phyloP scores from a whole-genome alignment of 805 yeast species.

The Myxozyma lipomycoides region DNA sequence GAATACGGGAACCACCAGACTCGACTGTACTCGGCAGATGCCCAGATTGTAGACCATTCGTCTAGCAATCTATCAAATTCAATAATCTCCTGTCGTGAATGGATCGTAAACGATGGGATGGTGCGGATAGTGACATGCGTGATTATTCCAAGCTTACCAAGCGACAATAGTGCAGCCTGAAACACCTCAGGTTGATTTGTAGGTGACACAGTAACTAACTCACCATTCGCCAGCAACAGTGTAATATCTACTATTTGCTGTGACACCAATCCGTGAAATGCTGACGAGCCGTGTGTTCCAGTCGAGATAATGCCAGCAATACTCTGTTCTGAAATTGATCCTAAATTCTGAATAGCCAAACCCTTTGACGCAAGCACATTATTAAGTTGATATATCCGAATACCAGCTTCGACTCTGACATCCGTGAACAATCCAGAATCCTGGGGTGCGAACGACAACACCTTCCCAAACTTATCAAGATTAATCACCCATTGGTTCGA shows the following conservation, averaged over 20 bases:
- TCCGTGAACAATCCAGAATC: slow-evolving; percentile 71
- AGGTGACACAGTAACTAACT: slow-evolving; percentile 62
- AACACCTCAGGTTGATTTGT: slow-evolving; percentile 62
- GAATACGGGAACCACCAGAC: slow-evolving; percentile 98
- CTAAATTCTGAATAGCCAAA: slow-evolving; percentile 83
- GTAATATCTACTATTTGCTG: slow-evolving; percentile 80
- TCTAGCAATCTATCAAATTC: slow-evolving; percentile 66
- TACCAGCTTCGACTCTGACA: slow-evolving; percentile 92
- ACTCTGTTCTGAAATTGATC: slow-evolving; percentile 90
- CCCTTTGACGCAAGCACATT: slow-evolving; percentile 58
- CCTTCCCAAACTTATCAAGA: slow-evolving; percentile 66
- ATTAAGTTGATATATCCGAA: slow-evolving; percentile 71
- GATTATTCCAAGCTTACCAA: slow-evolving; percentile 90
- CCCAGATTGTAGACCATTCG: slow-evolving; percentile 67
- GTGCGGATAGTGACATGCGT: slow-evolving; percentile 79
- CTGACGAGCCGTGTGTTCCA: slow-evolving; percentile 95
- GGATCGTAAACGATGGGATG: slow-evolving; percentile 77
- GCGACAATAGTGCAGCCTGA: slow-evolving; percentile 74
- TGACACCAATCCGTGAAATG: slow-evolving; percentile 83
- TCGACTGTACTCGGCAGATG: slow-evolving; percentile 82
- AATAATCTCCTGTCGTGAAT: slow-evolving; percentile 76
- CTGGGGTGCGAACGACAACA: slow-evolving; percentile 48
- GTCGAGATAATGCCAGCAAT: slow-evolving; percentile 94
- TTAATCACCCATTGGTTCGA: slow-evolving; percentile 84
- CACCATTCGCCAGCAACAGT: slow-evolving; percentile 71